A percentile compares a stretch with the other conserved stretches of the same genome.
These are phyloP conservation scores for Zarea fungicola DNA, from an alignment of 2,329 filamentous ascomycete genomes.

Conservation along the genomic window DNA sequence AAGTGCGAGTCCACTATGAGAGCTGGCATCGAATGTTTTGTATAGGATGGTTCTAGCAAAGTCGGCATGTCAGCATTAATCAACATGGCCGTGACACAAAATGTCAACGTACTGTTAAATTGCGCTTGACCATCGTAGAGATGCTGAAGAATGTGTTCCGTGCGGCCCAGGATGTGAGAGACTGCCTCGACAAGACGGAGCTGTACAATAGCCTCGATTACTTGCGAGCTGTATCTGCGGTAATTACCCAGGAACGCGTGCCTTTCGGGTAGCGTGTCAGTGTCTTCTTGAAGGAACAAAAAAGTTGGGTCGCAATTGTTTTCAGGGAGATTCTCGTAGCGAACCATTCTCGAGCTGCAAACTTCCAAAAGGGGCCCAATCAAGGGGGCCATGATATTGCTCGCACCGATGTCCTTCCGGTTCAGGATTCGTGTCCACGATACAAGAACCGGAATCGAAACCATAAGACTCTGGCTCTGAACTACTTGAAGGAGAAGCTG, in stretches of 20 bases:
- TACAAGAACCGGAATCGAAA: conserved; percentile 89
- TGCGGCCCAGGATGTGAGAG: conserved; percentile 75
- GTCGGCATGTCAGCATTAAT: background rate
- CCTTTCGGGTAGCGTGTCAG: conserved; percentile 87
- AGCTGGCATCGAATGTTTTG: conserved; percentile 65
- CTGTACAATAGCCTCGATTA: conserved; percentile 82
- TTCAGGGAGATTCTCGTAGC: conserved; percentile 81
- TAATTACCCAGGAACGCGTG: conserved; percentile 97
- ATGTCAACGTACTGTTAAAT: conserved; percentile 55
- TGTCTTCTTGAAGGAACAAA: conserved; percentile 83
- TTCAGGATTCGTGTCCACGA: conserved; percentile 81
- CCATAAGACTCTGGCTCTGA: conserved; percentile 79
- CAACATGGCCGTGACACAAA: background rate
- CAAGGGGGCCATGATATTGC: conserved; percentile 56
- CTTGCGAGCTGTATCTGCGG: conserved; percentile 77
- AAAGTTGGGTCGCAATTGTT: conserved; percentile 75
- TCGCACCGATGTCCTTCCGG: conserved; percentile 60
- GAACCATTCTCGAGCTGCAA: conserved; percentile 76
- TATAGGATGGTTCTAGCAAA: conserved; percentile 48
- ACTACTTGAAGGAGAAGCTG: conserved; percentile 74
- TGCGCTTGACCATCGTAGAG: conserved; percentile 66
- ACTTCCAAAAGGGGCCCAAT: conserved; percentile 75
- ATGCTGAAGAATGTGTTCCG: conserved; percentile 67
- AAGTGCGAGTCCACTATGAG: conserved; percentile 84
- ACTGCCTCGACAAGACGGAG: conserved; percentile 80